Evolutionary conservation across 306 rosid genomes (phyloP), one percentile per base, ranked within the genome.

Genomic region (Mucuna pruriens): DNA sequence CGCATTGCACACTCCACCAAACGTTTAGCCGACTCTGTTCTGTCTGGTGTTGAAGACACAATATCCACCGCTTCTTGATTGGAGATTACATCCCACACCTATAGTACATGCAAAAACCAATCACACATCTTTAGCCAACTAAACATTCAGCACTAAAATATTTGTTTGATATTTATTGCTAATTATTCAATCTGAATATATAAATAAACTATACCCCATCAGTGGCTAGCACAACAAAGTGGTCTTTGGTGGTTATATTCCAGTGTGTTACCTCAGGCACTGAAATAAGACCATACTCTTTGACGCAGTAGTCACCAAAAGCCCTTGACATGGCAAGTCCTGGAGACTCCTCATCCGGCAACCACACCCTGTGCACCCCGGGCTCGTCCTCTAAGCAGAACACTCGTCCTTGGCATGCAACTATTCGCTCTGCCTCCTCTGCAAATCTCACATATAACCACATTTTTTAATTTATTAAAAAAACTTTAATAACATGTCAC

Each of bases 151-250:
- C 52, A 55, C 12, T 38, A 75, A 5, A 77, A 64, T 19, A 2
- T 12, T 11, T 65, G 29, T 17, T 51, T 65, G 13, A 20, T 54
- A 8, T 54, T 48, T 54, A 8, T 54, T 48, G 55, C 4, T 48
- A 48, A 16, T 6, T n/a, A n/a, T 4, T n/a, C n/a, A n/a, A n/a
- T n/a, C n/a, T n/a, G n/a, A n/a, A n/a, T n/a, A n/a, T n/a, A n/a
- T n/a, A n/a, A n/a, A n/a, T n/a, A n/a, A n/a, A n/a, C n/a, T n/a
- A 23, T 83, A 90, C 95, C 95, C 98, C 98, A 85, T 94, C 98
- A 52, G 97, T 92, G 69, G 98, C 98, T 34, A 94, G 84, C 49
- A 94, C 91, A 42, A 92, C 90, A 82, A 94, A 94, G 17, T 85
- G 92, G 75, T 94, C 98, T 76, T 84, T 77, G 84, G 71, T 84